Conservation (phyloP, 2,329 filamentous ascomycete species). For the Calonectria leucothoes region DNA sequence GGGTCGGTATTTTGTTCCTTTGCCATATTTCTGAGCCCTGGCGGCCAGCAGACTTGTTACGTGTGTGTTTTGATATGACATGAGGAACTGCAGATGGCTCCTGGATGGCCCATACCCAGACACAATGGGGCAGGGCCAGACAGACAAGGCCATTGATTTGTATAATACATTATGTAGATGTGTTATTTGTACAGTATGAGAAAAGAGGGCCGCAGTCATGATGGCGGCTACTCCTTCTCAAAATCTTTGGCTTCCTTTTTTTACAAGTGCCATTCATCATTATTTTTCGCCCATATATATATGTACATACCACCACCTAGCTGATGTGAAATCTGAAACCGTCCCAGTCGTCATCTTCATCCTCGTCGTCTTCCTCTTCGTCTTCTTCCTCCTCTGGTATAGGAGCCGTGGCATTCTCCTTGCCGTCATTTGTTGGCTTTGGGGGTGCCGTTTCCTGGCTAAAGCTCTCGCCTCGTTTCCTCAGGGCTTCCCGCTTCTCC, state of each 20-base stretch:
- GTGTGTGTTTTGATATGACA: not conserved
- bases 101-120: not conserved
- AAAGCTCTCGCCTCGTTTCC: slow-evolving; percentile 50
- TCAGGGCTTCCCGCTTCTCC: slow-evolving; percentile 76
- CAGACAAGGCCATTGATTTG: slow-evolving; percentile 21
- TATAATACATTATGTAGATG: slow-evolving; percentile 43
- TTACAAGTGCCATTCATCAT: not conserved
- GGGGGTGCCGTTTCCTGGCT: slow-evolving; percentile 41
- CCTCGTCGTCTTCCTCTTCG: slow-evolving; percentile 62
- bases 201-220: slow-evolving; percentile 16
- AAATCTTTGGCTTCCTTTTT: not conserved
- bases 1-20: not conserved
- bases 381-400: slow-evolving; percentile 52
- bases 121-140: not conserved
- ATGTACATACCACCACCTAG: not conserved
- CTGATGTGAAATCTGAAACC: slow-evolving; percentile 62
- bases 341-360: slow-evolving; percentile 67
- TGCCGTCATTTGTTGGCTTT: slow-evolving; percentile 31
- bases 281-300: not conserved
- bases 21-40: not conserved
- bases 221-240: slow-evolving; percentile 9
- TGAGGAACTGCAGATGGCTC: not conserved
- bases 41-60: not conserved
- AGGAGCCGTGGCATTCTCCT: slow-evolving; percentile 44
- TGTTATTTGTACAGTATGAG: slow-evolving; percentile 36